Base-by-base conservation (phyloP, 805 yeast genomes). In the Pichia occidentalis region DNA sequence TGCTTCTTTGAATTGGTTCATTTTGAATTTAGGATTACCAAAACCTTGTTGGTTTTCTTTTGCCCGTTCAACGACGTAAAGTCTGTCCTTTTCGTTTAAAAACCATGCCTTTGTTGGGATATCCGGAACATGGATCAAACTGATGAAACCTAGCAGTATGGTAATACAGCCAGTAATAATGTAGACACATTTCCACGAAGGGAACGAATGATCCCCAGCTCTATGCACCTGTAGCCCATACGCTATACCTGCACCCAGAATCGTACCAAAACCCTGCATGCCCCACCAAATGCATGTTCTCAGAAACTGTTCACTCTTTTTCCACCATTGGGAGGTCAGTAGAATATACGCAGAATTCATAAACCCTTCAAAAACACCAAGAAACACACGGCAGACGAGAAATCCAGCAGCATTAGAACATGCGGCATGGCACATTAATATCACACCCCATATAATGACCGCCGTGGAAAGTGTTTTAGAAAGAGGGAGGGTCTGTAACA, bases 161-260 rank as follows among this genome's bases (percentile, higher is more conserved):
- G 85, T 78, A 40, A 75, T 64, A 7, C 65, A 53, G 12, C 92
- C 94, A 29, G 73, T 68, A 22, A 79, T 63, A 33, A 82, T 59
- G 52, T 70, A 82, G 4, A 78, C 54, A 11, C 74, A 53, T 50
- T 71, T 75, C 88, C 88, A 83, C 3, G 79, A 64, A 3, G 57
- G 63, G 5, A 76, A n/a, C 2, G 39, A 16, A 28, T 36, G 32
- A 5, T 30, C 19, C 13, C 27, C 40, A 17, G n/a, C 24, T 20
- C 36, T 23, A 16, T 26, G 27, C 10, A 20, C 27, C 11, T 30
- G 24, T 23, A 46, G 56, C 12, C 78, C 80, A 47, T 75, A 76
- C 1, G 83, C 76, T 40, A 79, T 69, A 9, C 68, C 65, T 21
- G 70, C 67, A 13, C 79, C 75, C 22, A 73, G 30, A 19, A 72